Evolutionary conservation across 2,329 filamentous ascomycete species (phyloP), one percentile per base, ranked within the genome.

Genomic region (Zelopaecilomyces penicillatus): DNA sequence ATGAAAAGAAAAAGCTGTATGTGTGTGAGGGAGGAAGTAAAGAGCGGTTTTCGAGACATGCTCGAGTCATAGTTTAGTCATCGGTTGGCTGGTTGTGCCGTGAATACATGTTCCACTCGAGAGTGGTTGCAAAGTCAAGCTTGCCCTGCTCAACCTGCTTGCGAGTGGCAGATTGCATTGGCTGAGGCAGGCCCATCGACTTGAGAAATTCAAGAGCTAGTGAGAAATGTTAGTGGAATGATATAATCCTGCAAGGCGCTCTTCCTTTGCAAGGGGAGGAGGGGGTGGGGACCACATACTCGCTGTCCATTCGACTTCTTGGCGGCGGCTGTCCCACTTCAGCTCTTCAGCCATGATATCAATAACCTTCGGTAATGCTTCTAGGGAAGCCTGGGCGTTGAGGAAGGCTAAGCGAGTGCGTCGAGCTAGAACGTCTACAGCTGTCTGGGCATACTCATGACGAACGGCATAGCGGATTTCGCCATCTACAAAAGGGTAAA

Each of bases 401-500:
- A 96, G 68, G 70, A 96, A 97, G 6, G 89, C 86, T 45, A 96
- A 69, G 45, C 91, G 75, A 35, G 86, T 96, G 50, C 90, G 76
- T 47, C 91, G 78, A 3, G 89, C 90, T 39, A 96, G 72, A 9
- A 96, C 85, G 60, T 96, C 90, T 11, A 90, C 83, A 2, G 88
- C 87, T 3, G 87, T 94, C 65, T 95, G 87, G 4, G 91, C 91
- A 59, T 94, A 94, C 68, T 96, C 91, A 64, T 95, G 83, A 41
- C 82, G 75, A 35, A 95, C 81, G 27, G 88, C 88, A 62, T 95
- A 95, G 44, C 88, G 80, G 35, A 96, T 76, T 68, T 97, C 91
- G 40, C 89, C 89, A 58, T 96, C 90, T 28, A 96, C 80, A 64
- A 93, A 95, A 10, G 90, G 88, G 65, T 95, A 95, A 29, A 95